Base-by-base conservation (phyloP, 2,329 filamentous ascomycete species). In the Diaporthe australafricana region DNA sequence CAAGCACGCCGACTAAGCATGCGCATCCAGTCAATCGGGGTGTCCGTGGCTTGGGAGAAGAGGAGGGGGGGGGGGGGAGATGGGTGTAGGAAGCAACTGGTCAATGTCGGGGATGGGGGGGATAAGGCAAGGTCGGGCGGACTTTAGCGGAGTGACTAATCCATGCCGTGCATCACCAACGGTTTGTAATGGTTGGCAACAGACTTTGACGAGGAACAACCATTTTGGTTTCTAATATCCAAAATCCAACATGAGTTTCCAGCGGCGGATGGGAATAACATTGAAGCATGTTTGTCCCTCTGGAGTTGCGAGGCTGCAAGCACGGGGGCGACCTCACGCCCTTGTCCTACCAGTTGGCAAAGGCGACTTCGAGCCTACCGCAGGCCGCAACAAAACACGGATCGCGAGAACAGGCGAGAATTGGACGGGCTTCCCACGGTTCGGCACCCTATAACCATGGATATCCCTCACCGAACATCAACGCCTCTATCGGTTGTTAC, bases 61-160 rank as follows among this genome's bases (percentile, higher is more conserved):
- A n/a, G n/a, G n/a, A n/a, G n/a, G n/a, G n/a, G n/a, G n/a, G n/a
- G n/a, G n/a, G n/a, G n/a, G n/a, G n/a, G n/a, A n/a, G 40, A 1
- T 62, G 57, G 32, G n/a, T 47, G 20, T 5, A n/a, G 56, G 56
- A 27, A 20, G 50, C 50, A 53, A 53, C 57, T 38, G 57, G 56
- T 32, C 56, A 45, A 60, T 22, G 30, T 22, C 17, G 11, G 14
- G 35, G 53, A n/a, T 57, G 30, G 30, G 30, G 35, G 2, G 53
- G 53, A 17, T 20, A 40, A 35, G 27, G 16, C 22, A n/a, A 42
- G 42, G 45, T 47, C 57, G 57, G n/a, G 30, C 55, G 57, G 57
- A 62, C 40, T 47, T 62, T 47, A 47, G 40, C 57, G 60, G 42
- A 25, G 60, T 63, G 60, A 63, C 60, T 63, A 63, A 63, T 63